Conservation (phyloP, 345 rosid genomes). For the Heritiera fomes region DNA sequence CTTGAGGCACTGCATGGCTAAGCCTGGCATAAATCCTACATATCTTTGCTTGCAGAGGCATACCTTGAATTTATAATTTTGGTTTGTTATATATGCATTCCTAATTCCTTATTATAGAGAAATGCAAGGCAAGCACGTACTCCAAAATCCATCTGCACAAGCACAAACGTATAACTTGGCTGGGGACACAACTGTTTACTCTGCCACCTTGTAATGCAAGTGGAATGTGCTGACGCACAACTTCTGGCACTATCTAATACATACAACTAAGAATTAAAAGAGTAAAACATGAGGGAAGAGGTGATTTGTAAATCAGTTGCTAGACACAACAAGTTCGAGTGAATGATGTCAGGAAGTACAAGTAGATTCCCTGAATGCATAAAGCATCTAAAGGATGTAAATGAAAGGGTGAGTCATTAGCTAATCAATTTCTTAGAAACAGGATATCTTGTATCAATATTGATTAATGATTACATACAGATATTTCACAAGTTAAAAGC, state of each 20-base stretch:
- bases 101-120: not conserved
- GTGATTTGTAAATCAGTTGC: not conserved
- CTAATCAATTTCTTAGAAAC: too few relatives aligned
- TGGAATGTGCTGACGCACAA: not conserved
- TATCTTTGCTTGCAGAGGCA: not conserved
- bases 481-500: not conserved
- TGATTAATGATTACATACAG: not conserved
- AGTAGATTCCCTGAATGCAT: not conserved
- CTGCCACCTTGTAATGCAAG: not conserved
- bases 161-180: not conserved
- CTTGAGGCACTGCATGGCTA: not conserved
- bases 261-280: not conserved
- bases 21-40: not conserved
- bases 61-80: not conserved
- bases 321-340: not conserved
- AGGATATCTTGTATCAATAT: not conserved
- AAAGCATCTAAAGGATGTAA: not conserved
- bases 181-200: not conserved
- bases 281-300: not conserved
- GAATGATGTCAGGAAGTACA: not conserved
- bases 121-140: not conserved
- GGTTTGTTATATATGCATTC: not conserved
- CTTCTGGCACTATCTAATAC: not conserved
- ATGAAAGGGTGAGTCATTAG: not conserved
- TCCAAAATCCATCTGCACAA: conserved; percentile 2